Conservation (phyloP, 495 filamentous ascomycete genomes). For the Neurospora sp. region DNA sequence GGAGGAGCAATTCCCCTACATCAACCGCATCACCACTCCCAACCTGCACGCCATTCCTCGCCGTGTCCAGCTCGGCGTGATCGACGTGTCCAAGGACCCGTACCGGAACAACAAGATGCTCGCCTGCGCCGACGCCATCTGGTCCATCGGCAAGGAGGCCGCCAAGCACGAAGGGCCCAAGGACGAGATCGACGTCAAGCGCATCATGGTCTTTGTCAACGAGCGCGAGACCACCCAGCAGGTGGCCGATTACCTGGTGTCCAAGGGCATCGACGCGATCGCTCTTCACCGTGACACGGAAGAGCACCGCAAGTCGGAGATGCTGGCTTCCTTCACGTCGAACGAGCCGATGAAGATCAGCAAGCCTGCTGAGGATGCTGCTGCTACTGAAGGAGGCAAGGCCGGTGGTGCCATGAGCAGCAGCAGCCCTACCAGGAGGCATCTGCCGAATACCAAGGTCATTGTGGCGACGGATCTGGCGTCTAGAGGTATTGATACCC, state of each 20-base stretch:
- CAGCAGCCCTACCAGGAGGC: background rate
- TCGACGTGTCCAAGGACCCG: constrained; percentile 80
- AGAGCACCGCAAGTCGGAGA: constrained; percentile 60
- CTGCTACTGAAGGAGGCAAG: constrained; percentile 9
- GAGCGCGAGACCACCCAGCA: constrained; percentile 81
- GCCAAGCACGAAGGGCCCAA: constrained; percentile 38
- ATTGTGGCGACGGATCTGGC: constrained; percentile 90
- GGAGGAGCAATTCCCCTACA: constrained; percentile 69
- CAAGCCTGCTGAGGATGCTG: constrained; percentile 7
- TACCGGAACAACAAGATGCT: constrained; percentile 85
- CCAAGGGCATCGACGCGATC: constrained; percentile 79
- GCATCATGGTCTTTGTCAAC: constrained; percentile 94
- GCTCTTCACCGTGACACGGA: constrained; percentile 74
- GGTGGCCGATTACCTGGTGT: constrained; percentile 66
- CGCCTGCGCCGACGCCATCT: constrained; percentile 90
- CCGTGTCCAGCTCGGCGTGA: constrained; percentile 84
- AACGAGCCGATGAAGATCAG: constrained; percentile 32
- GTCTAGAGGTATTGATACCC: constrained; percentile 86
- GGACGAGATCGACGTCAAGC: constrained; percentile 54
- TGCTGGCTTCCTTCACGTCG: constrained; percentile 67
- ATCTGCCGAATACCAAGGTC: constrained; percentile 65
- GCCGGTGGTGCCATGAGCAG: constrained; percentile 3
- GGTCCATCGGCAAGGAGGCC: constrained; percentile 78
- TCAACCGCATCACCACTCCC: constrained; percentile 78
- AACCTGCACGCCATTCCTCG: constrained; percentile 94